Conservation (phyloP, 2,329 filamentous ascomycete genomes). For the Paecilomyces variotii region DNA sequence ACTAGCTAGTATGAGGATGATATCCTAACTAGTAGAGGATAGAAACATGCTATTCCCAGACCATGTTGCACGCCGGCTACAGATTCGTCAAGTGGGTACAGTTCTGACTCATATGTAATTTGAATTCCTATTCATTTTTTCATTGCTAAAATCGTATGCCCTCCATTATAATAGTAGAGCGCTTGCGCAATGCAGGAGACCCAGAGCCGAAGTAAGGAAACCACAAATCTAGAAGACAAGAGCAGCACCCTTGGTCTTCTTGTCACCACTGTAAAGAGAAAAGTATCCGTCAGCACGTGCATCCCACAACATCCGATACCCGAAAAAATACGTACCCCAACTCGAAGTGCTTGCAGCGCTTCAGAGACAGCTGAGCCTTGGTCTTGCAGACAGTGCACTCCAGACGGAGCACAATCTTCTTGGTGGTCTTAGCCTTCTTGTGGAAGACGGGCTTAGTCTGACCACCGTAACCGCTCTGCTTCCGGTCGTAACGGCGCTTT, state of each 20-base stretch:
- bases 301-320: conserved; percentile 1
- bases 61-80: background rate
- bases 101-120: conserved; percentile 26
- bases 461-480: conserved; percentile 99
- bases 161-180: conserved; percentile 24
- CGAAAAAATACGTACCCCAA: conserved; percentile 64
- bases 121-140: conserved; percentile 36
- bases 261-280: conserved; percentile 73
- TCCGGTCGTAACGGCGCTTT: conserved; percentile 99
- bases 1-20: background rate
- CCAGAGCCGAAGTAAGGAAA: conserved; percentile 36
- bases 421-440: conserved; percentile 99
- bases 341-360: conserved; percentile 99
- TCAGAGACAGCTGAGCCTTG: conserved; percentile 94
- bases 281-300: conserved; percentile 33
- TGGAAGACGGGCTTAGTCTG: conserved; percentile 99
- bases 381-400: conserved; percentile 98
- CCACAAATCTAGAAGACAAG: conserved; percentile 84
- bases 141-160: conserved; percentile 33
- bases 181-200: conserved; percentile 32
- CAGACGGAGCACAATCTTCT: conserved; percentile 98
- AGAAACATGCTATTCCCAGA: too few species aligned
- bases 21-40: too few species aligned
- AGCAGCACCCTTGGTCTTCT: conserved; percentile 99
- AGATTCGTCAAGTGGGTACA: background rate